Evolutionary conservation across 371 early-diverging fungal genomes (phyloP).

Genomic region (Syncephalis plumigaleata): DNA sequence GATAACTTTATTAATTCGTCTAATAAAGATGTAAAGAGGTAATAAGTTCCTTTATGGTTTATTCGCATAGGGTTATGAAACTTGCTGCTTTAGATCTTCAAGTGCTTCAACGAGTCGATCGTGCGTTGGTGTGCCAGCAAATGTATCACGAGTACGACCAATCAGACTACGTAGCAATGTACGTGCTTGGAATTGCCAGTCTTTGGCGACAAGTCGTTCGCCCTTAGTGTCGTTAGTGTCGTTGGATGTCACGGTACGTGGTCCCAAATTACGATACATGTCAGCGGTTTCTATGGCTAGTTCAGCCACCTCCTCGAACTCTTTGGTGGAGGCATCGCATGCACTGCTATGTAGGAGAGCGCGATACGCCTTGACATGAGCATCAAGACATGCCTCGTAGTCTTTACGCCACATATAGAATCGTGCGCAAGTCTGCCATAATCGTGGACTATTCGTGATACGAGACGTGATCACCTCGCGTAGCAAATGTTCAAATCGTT

Average conservation of each 20-base stretch:
- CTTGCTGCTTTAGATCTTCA: slow-evolving; percentile 20
- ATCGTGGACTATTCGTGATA: slow-evolving; percentile 49
- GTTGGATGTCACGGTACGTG: slow-evolving; percentile 7
- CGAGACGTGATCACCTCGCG: slow-evolving; percentile 45
- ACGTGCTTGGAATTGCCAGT: slow-evolving; percentile 78
- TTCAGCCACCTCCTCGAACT: slow-evolving; percentile 49
- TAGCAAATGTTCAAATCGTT: slow-evolving; percentile 32
- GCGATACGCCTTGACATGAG: slow-evolving; percentile 68
- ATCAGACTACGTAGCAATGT: slow-evolving; percentile 64
- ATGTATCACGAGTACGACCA: slow-evolving; percentile 54
- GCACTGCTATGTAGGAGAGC: slow-evolving; percentile 50
- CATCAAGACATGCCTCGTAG: slow-evolving; percentile 52
- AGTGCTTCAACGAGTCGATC: slow-evolving; percentile 35
- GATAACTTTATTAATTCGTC: too few relatives aligned
- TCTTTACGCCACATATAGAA: slow-evolving; percentile 48
- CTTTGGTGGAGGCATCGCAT: slow-evolving; percentile 35
- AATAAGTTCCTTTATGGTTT: too few relatives aligned
- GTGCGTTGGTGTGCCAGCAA: slow-evolving; percentile 44
- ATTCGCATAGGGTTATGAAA: not conserved
- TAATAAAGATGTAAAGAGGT: too few relatives aligned
- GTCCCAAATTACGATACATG: slow-evolving; percentile 54
- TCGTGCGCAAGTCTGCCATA: slow-evolving; percentile 60
- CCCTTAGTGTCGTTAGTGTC: slow-evolving; percentile 12
- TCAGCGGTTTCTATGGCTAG: slow-evolving; percentile 57
- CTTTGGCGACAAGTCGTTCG: slow-evolving; percentile 39